Percentiles rank a stretch among this genome's conserved stretches.
phyloP scores from a whole-genome alignment of 73 alveolate genomes.

The Blepharisma japonicum region DNA sequence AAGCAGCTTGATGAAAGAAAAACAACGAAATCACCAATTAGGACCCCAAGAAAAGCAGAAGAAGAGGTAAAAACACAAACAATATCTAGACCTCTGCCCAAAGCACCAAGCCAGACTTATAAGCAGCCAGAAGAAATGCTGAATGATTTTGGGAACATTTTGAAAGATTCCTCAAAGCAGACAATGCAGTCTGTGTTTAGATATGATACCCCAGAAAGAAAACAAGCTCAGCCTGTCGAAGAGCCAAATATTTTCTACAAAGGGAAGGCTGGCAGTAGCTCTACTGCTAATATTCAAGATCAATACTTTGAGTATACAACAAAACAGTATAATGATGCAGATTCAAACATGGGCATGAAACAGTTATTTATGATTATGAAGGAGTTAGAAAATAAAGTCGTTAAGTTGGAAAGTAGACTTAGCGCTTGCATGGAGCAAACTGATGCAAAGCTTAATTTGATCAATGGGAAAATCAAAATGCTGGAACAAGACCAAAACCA shows the following conservation, averaged over 20 bases:
- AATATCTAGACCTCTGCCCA: background rate
- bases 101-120: background rate
- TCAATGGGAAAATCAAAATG: slow-evolving; percentile 1
- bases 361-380: background rate
- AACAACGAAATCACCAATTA: background rate
- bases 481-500: background rate
- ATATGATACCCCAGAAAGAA: too few species aligned
- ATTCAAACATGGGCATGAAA: background rate
- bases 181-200: too few species aligned
- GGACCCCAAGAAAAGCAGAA: background rate
- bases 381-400: background rate
- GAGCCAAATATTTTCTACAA: too few species aligned
- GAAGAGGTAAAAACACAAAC: background rate
- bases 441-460: background rate
- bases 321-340: background rate
- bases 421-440: background rate
- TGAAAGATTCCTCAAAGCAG: background rate
- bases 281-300: too few species aligned
- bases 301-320: background rate
- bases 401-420: background rate
- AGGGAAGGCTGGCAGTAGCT: too few species aligned
- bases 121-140: slow-evolving; percentile 16
- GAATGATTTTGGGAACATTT: background rate
- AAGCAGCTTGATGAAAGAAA: slow-evolving; percentile 17
- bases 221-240: too few species aligned